phyloP scores from a whole-genome alignment of 129 eudicot species.

The Chrysanthemum makinoi region DNA sequence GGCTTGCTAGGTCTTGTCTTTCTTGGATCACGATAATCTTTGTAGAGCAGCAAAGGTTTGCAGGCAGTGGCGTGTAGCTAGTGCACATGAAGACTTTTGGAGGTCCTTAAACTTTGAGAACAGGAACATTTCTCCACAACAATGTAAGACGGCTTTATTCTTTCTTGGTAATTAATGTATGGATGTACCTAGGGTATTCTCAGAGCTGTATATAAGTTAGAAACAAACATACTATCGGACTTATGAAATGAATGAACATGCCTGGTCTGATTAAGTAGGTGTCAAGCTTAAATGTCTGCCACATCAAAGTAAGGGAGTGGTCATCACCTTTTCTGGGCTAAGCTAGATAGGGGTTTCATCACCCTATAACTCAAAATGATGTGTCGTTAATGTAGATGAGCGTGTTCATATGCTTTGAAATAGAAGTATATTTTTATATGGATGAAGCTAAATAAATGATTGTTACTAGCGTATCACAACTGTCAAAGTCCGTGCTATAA shows the following conservation, averaged over 20 bases:
- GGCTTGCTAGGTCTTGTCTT: constrained; percentile 72
- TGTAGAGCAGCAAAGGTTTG: constrained; percentile 92
- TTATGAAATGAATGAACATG: neutral
- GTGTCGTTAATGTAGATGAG: neutral
- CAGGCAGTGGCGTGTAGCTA: constrained; percentile 92
- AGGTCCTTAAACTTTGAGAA: constrained; percentile 71
- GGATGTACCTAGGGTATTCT: neutral
- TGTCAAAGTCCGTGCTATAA: neutral
- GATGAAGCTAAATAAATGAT: neutral
- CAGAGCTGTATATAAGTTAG: neutral
- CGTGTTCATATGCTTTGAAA: neutral
- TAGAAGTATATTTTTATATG: neutral
- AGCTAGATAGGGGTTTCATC: neutral
- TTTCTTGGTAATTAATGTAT: neutral
- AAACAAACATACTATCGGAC: neutral
- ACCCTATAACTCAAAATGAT: neutral
- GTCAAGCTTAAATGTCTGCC: neutral
- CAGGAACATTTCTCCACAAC: constrained; percentile 55
- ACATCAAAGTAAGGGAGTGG: neutral
- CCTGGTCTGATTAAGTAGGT: neutral
- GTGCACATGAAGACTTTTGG: constrained; percentile 98
- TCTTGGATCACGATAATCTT: constrained; percentile 74
- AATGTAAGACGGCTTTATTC: constrained; percentile 58
- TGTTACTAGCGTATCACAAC: neutral
- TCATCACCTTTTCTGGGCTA: neutral